Base-by-base conservation (phyloP, 148 eudicot genomes). In the Silene uniflora region DNA sequence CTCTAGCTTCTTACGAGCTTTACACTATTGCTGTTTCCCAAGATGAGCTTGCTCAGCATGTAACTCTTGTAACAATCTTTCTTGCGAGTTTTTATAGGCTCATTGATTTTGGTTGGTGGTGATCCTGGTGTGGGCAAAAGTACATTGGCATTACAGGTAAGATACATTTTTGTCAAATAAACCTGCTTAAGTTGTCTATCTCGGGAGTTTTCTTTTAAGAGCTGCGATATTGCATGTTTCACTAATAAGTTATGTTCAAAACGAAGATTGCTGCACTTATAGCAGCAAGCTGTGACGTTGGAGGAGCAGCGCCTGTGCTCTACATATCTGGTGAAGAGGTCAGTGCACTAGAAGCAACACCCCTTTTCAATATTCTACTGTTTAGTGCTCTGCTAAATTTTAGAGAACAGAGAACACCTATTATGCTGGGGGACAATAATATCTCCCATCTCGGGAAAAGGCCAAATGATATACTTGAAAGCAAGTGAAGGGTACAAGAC, bases 51-150 rank as follows among this genome's bases (percentile, higher is more conserved):
- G 58, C 62, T 14, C 27, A 32, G 63, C 49, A 72, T 70, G 64
- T 69, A 69, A 47, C 25, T 67, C 49, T 16, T 71, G 35, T 72
- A 13, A 80, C 49, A 67, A n/a, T 10, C 13, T 73, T 62, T 11
- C 11, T 75, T 56, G 7, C 1, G 62, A 52, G 21, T 71, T 17
- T 62, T 60, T 71, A 19, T 84, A 95, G 99, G 99, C 75, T 96
- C 94, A 73, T 85, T 96, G 81, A 82, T 88, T 73, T 84, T 96
- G 84, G 80, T 96, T 73, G 98, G 99, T 80, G 99, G 99, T 75
- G 98, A 96, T 86, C 99, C 98, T 67, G 99, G 99, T 75, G 97
- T 96, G 82, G 99, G 99, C 73, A 96, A 96, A 84, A 96, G 99
- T 79, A 96, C 99, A 61, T 70, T 96, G 70, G 75, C 88, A 78